Base-by-base conservation (phyloP, 495 filamentous ascomycete genomes). In the Aspergillus bridgeri region DNA sequence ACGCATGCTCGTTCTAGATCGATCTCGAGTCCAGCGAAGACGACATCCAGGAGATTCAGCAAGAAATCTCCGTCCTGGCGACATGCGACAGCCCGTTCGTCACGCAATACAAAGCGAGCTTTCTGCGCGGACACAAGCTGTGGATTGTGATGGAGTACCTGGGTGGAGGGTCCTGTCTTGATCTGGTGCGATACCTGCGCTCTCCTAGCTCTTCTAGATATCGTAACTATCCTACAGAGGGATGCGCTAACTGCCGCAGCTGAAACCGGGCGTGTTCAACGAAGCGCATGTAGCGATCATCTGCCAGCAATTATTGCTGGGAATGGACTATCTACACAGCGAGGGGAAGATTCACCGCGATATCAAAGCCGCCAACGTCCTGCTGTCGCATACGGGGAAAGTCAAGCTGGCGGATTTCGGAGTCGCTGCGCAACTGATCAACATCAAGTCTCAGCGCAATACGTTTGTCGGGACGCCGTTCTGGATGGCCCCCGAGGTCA, bases 81-180 rank as follows among this genome's bases (percentile, higher is more conserved):
- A 96, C 94, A 59, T 96, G 95, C 75, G 86, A 89, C 55, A 96
- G 91, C 65, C 88, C 86, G 25, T 96, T 86, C 68, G 93, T 98
- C 67, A 96, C 94, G 27, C 90, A 96, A 65, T 98, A 98, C 81
- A 93, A 91, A 72, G 89, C 91, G 18, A 96, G 91, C 68, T 98
- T 96, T 70, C 78, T 98, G 19, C 87, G 91, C 63, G 94, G 94
- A 25, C 88, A 90, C 63, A 96, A 98, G 72, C 75, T 98, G 74
- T 98, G 94, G 94, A 98, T 98, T 66, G 91, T 98, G 50, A 98
- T 98, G 94, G 94, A 98, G 74, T 98, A 89, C 67, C 79, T 96
- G 29, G 92, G 92, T 0, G 93, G 93, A 54, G 93, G 93, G 42
- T 96, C 92, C 15, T 96, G 93, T 71, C 79, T 96, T 38, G 93